A percentile compares a stretch with the other conserved stretches of the same genome.
Conservation (phyloP, 495 filamentous ascomycete species). For the Filosporella fistucella region DNA sequence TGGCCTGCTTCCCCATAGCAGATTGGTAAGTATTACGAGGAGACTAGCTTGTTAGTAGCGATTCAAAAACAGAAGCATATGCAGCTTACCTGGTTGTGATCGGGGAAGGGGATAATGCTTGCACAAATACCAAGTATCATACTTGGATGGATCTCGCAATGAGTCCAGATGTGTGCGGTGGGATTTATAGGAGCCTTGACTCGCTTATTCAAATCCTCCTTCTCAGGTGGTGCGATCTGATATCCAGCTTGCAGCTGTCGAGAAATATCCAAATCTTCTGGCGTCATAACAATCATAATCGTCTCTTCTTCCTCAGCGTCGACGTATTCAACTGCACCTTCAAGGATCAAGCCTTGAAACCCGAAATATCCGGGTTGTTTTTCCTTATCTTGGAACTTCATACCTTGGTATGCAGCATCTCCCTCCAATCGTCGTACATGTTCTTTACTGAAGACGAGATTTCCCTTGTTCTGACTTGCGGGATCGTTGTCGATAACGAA, state of each 20-base stretch:
- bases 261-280: conserved; percentile 80
- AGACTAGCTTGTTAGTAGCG: conserved; percentile 46
- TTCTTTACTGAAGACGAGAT: conserved; percentile 76
- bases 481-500: conserved; percentile 83
- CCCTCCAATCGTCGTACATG: conserved; percentile 67
- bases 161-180: conserved; percentile 83
- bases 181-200: conserved; percentile 81
- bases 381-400: conserved; percentile 46
- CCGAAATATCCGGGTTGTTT: conserved; percentile 66
- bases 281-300: conserved; percentile 98
- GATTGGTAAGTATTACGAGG: conserved; percentile 99
- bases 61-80: conserved; percentile 1
- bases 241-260: conserved; percentile 64
- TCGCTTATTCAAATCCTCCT: conserved; percentile 57
- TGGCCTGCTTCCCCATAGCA: conserved; percentile 99
- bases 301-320: conserved; percentile 98
- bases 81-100: conserved; percentile 79
- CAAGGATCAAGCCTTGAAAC: conserved; percentile 78
- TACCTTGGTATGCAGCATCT: conserved; percentile 49
- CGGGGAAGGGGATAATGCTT: conserved; percentile 98
- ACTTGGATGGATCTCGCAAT: conserved; percentile 98
- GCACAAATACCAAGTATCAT: conserved; percentile 98
- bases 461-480: conserved; percentile 64
- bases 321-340: conserved; percentile 86
- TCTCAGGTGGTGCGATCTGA: conserved; percentile 46